Conservation (phyloP, 1,139 yeast genomes). For the Saccharomyces hybrid region DNA sequence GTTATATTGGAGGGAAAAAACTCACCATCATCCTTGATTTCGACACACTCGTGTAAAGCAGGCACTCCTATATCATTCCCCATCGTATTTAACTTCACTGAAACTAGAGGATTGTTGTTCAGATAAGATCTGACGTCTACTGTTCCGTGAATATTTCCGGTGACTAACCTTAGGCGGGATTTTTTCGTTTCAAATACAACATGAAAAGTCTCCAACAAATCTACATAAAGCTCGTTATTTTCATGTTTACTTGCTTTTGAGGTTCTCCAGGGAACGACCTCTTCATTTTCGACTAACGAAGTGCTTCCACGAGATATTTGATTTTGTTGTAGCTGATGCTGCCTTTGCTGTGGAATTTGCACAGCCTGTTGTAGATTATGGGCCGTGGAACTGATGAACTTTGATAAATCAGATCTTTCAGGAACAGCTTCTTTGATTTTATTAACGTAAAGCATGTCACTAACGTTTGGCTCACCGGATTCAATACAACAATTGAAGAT, state of each 20-base stretch:
- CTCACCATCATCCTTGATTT: constrained; percentile 32
- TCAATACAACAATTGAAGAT: constrained; percentile 48
- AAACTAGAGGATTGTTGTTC: constrained; percentile 69
- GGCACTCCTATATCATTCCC: constrained; percentile 45
- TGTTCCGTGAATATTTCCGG: constrained; percentile 57
- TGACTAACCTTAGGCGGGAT: constrained; percentile 13
- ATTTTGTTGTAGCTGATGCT: constrained; percentile 6
- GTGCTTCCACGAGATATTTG: constrained; percentile 2
- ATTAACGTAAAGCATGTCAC: constrained; percentile 52
- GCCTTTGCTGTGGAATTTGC: constrained; percentile 7
- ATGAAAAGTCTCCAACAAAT: constrained; percentile 55
- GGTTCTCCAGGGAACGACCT: constrained; percentile 66
- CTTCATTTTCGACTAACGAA: constrained; percentile 7
- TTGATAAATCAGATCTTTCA: constrained; percentile 38
- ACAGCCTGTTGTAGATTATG: constrained; percentile 24
- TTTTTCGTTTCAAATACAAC: constrained; percentile 21
- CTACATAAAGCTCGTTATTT: constrained; percentile 77
- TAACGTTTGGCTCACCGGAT: constrained; percentile 59
- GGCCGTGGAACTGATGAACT: constrained; percentile 37
- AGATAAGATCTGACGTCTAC: constrained; percentile 59
- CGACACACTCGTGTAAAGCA: constrained; percentile 37
- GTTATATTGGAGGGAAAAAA: constrained; percentile 34
- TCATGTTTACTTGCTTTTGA: constrained; percentile 51
- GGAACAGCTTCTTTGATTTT: constrained; percentile 66
- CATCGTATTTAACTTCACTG: constrained; percentile 43